Base-by-base conservation (phyloP, 2,329 filamentous ascomycete species). In the Aureobasidium zeae region DNA sequence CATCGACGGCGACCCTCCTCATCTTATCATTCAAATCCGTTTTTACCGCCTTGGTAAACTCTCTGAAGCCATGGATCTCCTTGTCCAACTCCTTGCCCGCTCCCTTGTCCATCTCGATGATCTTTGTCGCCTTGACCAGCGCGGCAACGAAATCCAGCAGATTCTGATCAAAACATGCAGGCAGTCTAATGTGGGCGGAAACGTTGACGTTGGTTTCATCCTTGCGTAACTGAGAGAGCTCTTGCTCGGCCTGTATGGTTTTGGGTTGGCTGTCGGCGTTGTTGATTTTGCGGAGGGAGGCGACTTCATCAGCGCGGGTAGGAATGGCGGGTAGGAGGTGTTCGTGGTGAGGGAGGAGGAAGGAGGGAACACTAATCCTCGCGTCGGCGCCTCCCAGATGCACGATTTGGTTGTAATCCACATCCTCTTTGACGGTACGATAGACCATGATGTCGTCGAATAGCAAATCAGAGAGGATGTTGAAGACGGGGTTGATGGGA, bases 61-160 rank as follows among this genome's bases (percentile, higher is more conserved):
- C 55, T 32, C 52, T 54, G 44, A 60, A 54, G 6, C 49, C 49
- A 3, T 51, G 46, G 50, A 53, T 51, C 48, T 52, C 54, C 31
- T 55, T 48, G 41, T 61, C 53, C 45, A 59, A 49, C 38, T 57
- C 15, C 15, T 25, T 37, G 12, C 47, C 50, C 11, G 65, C 64
- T n/a, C n/a, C n/a, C 46, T 67, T 71, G 51, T 74, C 70, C 19
- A 69, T 57, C 50, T 75, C 72, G 33, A 74, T 70, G 26, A 75
- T 63, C 49, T 75, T 75, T n/a, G 67, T 73, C 0, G 72, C 71
- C 52, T 75, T 76, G n/a, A 74, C 65, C 1, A 74, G 58, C 1
- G 71, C 70, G 1, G 71, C 71, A n/a, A 69, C 58, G 54, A 73
- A 75, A 50, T 72, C 68, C 39, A 76, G 65, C 3, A 75, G 58